A percentile compares a stretch with the other conserved stretches of the same genome.
Evolutionary conservation across 202 grass and related monocot species (phyloP).

Genomic region (Brachypodium distachyon): DNA sequence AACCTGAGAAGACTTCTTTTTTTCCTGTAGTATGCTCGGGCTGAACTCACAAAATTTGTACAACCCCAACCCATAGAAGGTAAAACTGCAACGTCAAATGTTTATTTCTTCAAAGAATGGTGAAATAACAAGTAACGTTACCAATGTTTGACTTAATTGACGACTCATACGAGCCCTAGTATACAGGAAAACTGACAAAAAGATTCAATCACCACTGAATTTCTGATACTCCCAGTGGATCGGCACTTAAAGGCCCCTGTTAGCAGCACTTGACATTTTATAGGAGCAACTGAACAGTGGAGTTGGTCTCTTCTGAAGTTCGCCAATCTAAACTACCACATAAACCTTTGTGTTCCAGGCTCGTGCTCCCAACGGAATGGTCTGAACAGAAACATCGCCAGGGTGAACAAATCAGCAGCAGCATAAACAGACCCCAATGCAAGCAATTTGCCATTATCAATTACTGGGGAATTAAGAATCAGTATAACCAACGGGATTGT

Average conservation of each 20-base stretch:
- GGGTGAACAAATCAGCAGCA: slow-evolving; percentile 48
- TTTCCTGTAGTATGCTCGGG: neutral
- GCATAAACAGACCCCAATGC: slow-evolving; percentile 42
- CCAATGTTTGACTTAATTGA: neutral
- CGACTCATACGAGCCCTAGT: neutral
- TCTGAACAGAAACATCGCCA: slow-evolving; percentile 67
- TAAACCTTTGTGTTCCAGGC: slow-evolving; percentile 67
- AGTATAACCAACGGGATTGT: slow-evolving; percentile 79
- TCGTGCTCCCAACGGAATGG: slow-evolving; percentile 86
- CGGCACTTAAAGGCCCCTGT: neutral
- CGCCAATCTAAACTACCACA: slow-evolving; percentile 59
- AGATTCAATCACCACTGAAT: neutral
- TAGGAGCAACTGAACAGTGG: neutral
- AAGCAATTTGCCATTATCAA: slow-evolving; percentile 28
- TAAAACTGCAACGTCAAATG: neutral
- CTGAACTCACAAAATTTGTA: neutral
- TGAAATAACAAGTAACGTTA: neutral
- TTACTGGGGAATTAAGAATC: slow-evolving; percentile 60
- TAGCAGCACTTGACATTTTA: neutral
- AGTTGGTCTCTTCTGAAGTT: neutral
- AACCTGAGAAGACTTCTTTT: neutral
- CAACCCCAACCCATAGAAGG: neutral
- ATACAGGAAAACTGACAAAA: neutral
- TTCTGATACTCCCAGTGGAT: neutral
- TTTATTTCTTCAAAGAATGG: neutral